Conservation (phyloP, 495 filamentous ascomycete species). For the Neurospora africana region DNA sequence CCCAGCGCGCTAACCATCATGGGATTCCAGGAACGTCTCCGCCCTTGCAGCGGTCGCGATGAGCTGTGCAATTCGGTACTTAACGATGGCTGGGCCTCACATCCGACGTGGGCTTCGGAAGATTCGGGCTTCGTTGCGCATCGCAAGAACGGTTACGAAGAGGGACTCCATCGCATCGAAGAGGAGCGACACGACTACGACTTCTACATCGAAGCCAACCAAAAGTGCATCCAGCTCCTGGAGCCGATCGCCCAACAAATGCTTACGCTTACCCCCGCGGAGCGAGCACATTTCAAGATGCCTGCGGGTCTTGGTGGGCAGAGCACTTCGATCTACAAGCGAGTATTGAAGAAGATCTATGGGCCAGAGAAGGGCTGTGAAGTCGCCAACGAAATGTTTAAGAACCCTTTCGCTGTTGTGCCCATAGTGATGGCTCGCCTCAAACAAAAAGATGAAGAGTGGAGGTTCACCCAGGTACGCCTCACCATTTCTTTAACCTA, state of each 20-base stretch:
- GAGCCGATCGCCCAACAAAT: conserved; percentile 90
- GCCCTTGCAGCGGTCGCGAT: conserved; percentile 85
- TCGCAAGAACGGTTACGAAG: conserved; percentile 88
- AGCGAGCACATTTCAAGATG: conserved; percentile 63
- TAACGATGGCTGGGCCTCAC: conserved; percentile 97
- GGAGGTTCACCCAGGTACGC: conserved; percentile 70
- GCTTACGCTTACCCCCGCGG: conserved; percentile 56
- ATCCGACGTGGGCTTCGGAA: conserved; percentile 98
- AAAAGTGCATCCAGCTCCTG: conserved; percentile 85
- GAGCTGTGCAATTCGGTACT: conserved; percentile 83
- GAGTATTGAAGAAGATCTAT: conserved; percentile 98
- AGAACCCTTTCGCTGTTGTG: conserved; percentile 67
- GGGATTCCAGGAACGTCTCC: conserved; percentile 54
- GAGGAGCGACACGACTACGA: conserved; percentile 99
- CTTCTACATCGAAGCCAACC: conserved; percentile 90
- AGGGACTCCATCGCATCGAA: conserved; percentile 88
- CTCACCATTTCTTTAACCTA: not conserved
- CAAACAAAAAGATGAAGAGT: conserved; percentile 91
- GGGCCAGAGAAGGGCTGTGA: conserved; percentile 69
- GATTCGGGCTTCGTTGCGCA: conserved; percentile 98
- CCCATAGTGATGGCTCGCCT: conserved; percentile 77
- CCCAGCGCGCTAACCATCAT: conserved; percentile 1
- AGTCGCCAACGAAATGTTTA: conserved; percentile 74
- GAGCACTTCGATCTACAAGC: conserved; percentile 90
- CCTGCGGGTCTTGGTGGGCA: conserved; percentile 80